These are phyloP conservation scores for Basipetospora chlamydospora DNA, from an alignment of 2,329 filamentous ascomycete genomes.

Conservation along the genomic window DNA sequence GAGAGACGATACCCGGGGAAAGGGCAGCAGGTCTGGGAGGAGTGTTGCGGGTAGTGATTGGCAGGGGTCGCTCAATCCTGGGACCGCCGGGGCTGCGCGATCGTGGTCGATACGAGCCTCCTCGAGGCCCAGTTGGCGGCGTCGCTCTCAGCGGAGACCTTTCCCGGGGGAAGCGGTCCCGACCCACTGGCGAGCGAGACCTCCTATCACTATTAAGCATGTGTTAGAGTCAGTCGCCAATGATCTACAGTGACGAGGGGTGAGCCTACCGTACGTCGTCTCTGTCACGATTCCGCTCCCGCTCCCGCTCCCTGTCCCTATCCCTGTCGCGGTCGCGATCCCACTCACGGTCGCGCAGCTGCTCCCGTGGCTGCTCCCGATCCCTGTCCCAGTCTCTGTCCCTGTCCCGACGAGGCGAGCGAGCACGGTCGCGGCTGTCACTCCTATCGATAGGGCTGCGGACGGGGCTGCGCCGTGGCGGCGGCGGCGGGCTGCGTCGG, in stretches of 20 bases:
- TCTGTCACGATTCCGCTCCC: constrained; percentile 19
- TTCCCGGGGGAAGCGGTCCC: constrained; percentile 25
- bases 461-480: constrained; percentile 16
- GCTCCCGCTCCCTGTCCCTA: no score
- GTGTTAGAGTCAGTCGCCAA: no score
- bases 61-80: no score
- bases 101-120: constrained; percentile 35
- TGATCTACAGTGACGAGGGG: not conserved
- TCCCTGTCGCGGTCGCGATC: no score
- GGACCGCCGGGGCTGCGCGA: constrained; percentile 36
- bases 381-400: constrained; percentile 14
- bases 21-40: constrained; percentile 35
- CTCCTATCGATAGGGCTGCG: constrained; percentile 19
- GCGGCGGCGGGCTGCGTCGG: no score
- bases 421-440: constrained; percentile 22
- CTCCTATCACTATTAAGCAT: constrained; percentile 26
- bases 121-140: constrained; percentile 19
- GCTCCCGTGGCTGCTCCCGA: no score
- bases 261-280: constrained; percentile 14
- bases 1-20: constrained; percentile 35
- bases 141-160: constrained; percentile 23
- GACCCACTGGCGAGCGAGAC: constrained; percentile 38
- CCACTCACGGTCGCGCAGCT: no score
- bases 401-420: constrained; percentile 20
- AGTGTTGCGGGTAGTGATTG: no score